These are phyloP conservation scores for Malassezia japonica DNA, from an alignment of 1,284 basidiomycete genomes.

Conservation along the genomic window DNA sequence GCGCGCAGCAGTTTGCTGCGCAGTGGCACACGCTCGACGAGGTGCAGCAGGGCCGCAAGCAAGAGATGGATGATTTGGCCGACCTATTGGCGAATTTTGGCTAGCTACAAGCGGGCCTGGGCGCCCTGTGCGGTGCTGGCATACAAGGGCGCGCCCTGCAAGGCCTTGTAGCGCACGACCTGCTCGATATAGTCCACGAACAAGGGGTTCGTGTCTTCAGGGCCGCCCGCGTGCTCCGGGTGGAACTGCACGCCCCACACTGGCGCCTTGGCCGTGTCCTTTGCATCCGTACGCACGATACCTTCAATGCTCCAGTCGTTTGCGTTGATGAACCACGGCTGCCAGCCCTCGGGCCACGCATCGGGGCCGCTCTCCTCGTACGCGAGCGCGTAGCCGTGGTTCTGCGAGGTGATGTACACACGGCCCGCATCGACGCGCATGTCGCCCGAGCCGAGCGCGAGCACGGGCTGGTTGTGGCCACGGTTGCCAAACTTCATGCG, in stretches of 20 bases:
- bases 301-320: constrained; percentile 46
- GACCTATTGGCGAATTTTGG: constrained; percentile 35
- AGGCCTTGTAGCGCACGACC: constrained; percentile 32
- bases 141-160: constrained; percentile 11
- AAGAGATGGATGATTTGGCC: constrained; percentile 41
- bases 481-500: constrained; percentile 96
- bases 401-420: constrained; percentile 78
- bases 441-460: constrained; percentile 78
- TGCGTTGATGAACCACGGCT: constrained; percentile 46
- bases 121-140: neutral
- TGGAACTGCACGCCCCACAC: constrained; percentile 48
- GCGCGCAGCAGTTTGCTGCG: constrained; percentile 18
- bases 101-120: neutral
- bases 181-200: constrained; percentile 45
- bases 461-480: constrained; percentile 97
- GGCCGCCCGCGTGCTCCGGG: constrained; percentile 45
- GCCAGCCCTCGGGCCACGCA: constrained; percentile 43
- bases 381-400: constrained; percentile 52
- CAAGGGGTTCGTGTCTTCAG: constrained; percentile 44
- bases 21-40: constrained; percentile 28
- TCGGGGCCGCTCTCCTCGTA: constrained; percentile 25
- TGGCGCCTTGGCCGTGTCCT: constrained; percentile 21
- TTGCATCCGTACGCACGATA: constrained; percentile 30
- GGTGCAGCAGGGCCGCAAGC: constrained; percentile 29
- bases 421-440: constrained; percentile 79